Evolutionary conservation across 495 filamentous ascomycete genomes (phyloP), one percentile per base, ranked within the genome.

Genomic region (Tetracladium setigerum): DNA sequence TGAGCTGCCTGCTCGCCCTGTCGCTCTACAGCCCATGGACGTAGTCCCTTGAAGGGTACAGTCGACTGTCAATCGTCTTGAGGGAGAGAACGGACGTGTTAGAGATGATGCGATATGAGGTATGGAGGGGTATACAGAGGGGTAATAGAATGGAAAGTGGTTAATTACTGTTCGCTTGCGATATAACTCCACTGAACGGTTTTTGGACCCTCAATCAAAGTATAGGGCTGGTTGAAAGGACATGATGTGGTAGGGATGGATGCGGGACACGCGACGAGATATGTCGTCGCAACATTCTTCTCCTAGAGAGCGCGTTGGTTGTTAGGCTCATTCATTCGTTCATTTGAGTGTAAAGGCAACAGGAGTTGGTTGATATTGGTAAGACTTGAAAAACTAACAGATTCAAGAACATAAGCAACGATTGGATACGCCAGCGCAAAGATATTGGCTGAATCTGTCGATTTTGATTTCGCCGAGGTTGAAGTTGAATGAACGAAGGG

Each of bases 191-290:
- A 45, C n/a, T 30, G 30, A 13, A 38, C 27, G 8, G 49, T 52
- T 22, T 22, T 18, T 0, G 35, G 36, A 1, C 49, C 49, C 34
- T 52, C 42, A 10, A 47, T 33, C 32, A 52, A 13, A 2, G 49
- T 52, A 14, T 47, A 46, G 24, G 49, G 49, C 22, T 46, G 41
- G 1, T 15, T 31, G 32, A 52, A 52, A 17, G 35, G 34, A 34
- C 49, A 52, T 7, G 40, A 10, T 14, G 27, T 31, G 11, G 47
- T 8, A 34, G 37, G 22, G 14, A 27, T 33, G 14, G 43, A 43
- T 1, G 37, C 27, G 8, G 44, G 12, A 40, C 49, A 52, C 14
- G 24, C 49, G 27, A 52, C 30, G 14, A 41, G 43, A 31, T 52
- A 52, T 5, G 49, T 52, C 10, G 49, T 52, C n/a, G 17, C 32